phyloP scores from a whole-genome alignment of 352 stramenopile genomes.

The Blastocystis sp. region DNA sequence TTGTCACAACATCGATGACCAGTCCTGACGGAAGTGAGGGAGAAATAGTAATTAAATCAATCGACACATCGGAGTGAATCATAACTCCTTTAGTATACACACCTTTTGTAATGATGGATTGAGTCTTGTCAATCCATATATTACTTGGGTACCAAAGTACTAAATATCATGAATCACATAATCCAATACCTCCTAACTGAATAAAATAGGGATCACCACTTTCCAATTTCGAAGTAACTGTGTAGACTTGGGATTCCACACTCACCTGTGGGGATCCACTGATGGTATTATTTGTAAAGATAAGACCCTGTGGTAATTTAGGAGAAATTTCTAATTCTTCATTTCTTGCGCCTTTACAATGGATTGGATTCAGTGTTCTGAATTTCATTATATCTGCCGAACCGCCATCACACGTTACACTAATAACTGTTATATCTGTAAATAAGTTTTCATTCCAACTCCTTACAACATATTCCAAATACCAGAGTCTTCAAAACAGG shows the following conservation, averaged over 20 bases:
- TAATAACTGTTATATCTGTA: too few species aligned
- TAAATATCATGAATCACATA: background rate
- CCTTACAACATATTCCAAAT: too few species aligned
- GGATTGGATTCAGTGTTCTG: background rate
- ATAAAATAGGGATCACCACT: background rate
- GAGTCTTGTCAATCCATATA: background rate
- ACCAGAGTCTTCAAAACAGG: too few species aligned
- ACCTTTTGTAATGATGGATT: background rate
- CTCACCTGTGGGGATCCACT: background rate
- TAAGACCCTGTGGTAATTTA: background rate
- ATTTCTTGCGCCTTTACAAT: background rate
- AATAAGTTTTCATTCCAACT: too few species aligned
- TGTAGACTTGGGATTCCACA: background rate
- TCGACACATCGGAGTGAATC: background rate
- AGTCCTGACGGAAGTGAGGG: background rate
- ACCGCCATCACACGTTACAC: background rate
- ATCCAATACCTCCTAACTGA: background rate
- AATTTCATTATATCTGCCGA: background rate
- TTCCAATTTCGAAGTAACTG: background rate
- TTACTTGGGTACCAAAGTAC: background rate
- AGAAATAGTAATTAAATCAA: background rate
- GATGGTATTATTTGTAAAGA: background rate
- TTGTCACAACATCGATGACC: background rate
- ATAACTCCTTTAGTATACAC: background rate
- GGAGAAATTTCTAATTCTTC: background rate